Evolutionary conservation across 345 rosid species (phyloP).

Genomic region (Salix viminalis): DNA sequence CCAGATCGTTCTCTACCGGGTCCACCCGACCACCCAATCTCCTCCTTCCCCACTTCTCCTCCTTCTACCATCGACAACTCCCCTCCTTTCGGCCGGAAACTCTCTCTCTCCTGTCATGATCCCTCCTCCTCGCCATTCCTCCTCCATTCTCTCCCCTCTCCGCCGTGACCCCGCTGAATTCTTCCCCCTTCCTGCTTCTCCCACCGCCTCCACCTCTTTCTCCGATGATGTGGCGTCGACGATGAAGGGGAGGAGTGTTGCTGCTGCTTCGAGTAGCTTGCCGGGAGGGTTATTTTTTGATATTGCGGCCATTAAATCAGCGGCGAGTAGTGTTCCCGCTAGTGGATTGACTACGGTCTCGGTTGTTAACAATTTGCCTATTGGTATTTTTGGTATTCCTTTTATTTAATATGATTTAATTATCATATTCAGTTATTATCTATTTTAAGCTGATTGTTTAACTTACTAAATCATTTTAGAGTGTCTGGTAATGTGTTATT

Average conservation of each 20-base stretch:
- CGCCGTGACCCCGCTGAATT: slow-evolving; percentile 14
- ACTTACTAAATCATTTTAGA: not conserved
- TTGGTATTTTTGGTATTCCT: slow-evolving; percentile 47
- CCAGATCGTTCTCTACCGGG: slow-evolving; percentile 39
- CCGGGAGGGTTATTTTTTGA: slow-evolving; percentile 37
- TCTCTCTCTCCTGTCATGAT: slow-evolving; percentile 83
- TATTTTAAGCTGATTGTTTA: not conserved
- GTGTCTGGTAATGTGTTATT: not conserved
- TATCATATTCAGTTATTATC: not conserved
- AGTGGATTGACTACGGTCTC: slow-evolving; percentile 66
- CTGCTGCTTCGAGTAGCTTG: slow-evolving; percentile 14
- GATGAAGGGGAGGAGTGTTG: slow-evolving; percentile 34
- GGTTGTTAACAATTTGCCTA: slow-evolving; percentile 53
- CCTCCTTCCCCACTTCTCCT: slow-evolving; percentile 26
- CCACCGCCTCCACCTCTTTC: slow-evolving; percentile 31
- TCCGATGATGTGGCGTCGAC: slow-evolving; percentile 35
- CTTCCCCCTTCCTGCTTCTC: slow-evolving; percentile 24
- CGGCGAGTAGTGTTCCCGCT: slow-evolving; percentile 66
- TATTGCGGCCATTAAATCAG: slow-evolving; percentile 31
- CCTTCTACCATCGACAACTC: slow-evolving; percentile 39
- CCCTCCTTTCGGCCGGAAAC: slow-evolving; percentile 43
- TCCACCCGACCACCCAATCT: slow-evolving; percentile 36
- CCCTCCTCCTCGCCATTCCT: slow-evolving; percentile 75
- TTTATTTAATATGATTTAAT: not conserved
- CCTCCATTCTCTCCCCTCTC: slow-evolving; percentile 37